Percentiles rank a stretch among this genome's conserved stretches.
Conservation (phyloP, 495 filamentous ascomycete species). For the Aspergillus steynii region DNA sequence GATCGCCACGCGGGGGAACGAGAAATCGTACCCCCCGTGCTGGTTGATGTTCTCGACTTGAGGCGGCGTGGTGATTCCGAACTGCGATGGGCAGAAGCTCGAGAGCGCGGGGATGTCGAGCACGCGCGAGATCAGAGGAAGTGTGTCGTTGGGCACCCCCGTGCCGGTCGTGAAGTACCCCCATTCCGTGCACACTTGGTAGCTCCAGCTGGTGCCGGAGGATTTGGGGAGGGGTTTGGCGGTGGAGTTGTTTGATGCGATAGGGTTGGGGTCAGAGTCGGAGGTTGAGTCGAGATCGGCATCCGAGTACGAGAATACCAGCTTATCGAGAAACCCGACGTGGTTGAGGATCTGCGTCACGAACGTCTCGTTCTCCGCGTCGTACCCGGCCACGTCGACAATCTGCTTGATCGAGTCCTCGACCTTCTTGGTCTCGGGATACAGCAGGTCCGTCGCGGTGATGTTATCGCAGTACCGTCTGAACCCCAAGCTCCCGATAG, state of each 20-base stretch:
- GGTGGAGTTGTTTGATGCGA: not conserved
- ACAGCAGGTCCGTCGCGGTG: conserved; percentile 46
- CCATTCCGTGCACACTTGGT: conserved; percentile 59
- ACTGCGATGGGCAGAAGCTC: conserved; percentile 56
- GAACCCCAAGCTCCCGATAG: conserved; percentile 52
- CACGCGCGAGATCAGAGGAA: conserved; percentile 65
- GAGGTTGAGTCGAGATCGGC: not conserved
- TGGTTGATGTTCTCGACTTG: conserved; percentile 62
- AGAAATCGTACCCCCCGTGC: conserved; percentile 66
- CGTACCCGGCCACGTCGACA: conserved; percentile 57
- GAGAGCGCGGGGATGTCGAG: conserved; percentile 56
- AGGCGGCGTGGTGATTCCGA: conserved; percentile 60
- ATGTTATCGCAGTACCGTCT: conserved; percentile 61
- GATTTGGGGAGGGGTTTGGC: conserved; percentile 12
- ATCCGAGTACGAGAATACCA: conserved; percentile 21
- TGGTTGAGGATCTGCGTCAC: conserved; percentile 62
- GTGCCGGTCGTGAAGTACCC: conserved; percentile 70
- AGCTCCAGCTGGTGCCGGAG: conserved; percentile 62
- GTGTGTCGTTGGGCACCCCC: conserved; percentile 54
- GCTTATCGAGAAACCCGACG: conserved; percentile 60
- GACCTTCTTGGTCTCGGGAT: conserved; percentile 40
- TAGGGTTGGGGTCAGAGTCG: too few relatives aligned
- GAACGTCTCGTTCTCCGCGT: conserved; percentile 42
- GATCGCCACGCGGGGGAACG: conserved; percentile 63
- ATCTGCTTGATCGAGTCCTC: conserved; percentile 47